Base-by-base conservation (phyloP, 106 monocot genomes). In the Acanthochlamys bracteata region DNA sequence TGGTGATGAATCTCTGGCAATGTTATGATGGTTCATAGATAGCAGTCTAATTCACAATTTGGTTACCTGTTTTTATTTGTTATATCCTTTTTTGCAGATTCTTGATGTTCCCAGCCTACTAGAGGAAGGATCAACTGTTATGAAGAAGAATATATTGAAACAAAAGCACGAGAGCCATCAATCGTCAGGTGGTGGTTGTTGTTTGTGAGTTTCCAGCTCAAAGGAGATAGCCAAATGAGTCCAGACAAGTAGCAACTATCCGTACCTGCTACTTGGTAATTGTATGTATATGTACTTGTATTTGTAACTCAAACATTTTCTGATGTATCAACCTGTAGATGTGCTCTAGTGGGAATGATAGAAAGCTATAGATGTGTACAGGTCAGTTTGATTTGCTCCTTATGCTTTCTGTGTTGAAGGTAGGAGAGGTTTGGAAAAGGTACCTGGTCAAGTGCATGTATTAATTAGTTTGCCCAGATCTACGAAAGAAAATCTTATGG, bases 51-150 rank as follows among this genome's bases (percentile, higher is more conserved):
- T 14, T 49, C 15, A 14, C 49, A 1, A 49, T 10, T 14, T 17
- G 49, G 17, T 49, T 14, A 49, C 49, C 12, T 9, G 3, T 4
- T 1, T 12, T 49, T 49, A 4, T 14, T 49, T 49, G 49, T 14
- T 14, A 49, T 49, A 12, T 49, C 49, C 6, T 1, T 33, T 33
- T 21, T 70, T 57, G 40, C 78, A 89, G 88, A 89, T 89, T 64
- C 45, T 89, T 53, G 88, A 81, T 51, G 81, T 89, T 63, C 84
- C 88, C 11, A 84, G 81, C 52, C 84, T 84, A 24, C 39, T 81
- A 72, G 81, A 70, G 23, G 83, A 80, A 72, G 84, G 84, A 62
- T 73, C 83, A 15, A 46, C 78, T 17, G 57, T 66, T 7, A 71
- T 71, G 58, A 83, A 75, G 72, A 75, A 72, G 51, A 73, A 70